Conservation (phyloP, 2,329 filamentous ascomycete genomes). For the Fusarium sp. region DNA sequence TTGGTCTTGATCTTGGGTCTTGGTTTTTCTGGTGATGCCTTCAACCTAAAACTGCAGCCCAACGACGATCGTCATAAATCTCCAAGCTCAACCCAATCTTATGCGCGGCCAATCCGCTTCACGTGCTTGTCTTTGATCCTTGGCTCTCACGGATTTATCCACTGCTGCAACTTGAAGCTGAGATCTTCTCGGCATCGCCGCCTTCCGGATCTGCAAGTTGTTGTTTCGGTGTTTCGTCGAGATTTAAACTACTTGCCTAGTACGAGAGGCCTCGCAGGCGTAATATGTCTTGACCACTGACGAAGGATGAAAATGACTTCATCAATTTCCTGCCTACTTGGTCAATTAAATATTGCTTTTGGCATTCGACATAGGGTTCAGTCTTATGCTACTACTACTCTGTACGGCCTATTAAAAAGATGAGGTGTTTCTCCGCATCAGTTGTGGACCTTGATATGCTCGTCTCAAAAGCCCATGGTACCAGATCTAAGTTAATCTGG, state of each 20-base stretch:
- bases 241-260: background rate
- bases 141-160: constrained; percentile 6
- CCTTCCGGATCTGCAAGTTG: constrained; percentile 32
- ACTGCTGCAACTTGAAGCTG: constrained; percentile 16
- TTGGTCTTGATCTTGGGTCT: background rate
- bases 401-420: background rate
- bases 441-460: constrained; percentile 20
- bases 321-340: background rate
- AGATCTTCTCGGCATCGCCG: constrained; percentile 41
- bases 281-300: background rate
- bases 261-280: background rate
- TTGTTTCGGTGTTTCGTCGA: constrained; percentile 26
- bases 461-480: constrained; percentile 2
- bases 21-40: constrained; percentile 26
- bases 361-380: background rate
- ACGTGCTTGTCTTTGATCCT: background rate
- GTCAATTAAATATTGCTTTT: background rate
- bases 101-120: constrained; percentile 12
- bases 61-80: constrained; percentile 36
- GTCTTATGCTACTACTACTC: background rate
- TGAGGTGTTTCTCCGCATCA: constrained; percentile 19
- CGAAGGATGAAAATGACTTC: background rate
- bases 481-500: constrained; percentile 20
- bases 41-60: constrained; percentile 34
- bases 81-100: constrained; percentile 21